These are phyloP conservation scores for Mycena floridula DNA, from an alignment of 768 basidiomycete genomes.

Conservation along the genomic window DNA sequence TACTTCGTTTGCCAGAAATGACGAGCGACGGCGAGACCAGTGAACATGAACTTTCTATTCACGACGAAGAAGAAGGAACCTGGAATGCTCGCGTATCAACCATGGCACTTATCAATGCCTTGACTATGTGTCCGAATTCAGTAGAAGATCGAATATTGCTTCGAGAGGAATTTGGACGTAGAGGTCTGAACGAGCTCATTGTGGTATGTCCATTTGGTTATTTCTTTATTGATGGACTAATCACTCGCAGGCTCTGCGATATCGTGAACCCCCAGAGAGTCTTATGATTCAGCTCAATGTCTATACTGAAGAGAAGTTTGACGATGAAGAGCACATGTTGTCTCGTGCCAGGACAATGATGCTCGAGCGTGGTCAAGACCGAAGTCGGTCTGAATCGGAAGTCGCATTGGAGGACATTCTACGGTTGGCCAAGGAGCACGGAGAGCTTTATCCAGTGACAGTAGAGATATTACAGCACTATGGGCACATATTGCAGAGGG, in stretches of 20 bases:
- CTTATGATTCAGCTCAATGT: constrained; percentile 77
- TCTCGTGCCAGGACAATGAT: constrained; percentile 45
- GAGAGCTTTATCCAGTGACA: constrained; percentile 56
- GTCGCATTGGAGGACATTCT: constrained; percentile 56
- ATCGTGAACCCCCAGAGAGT: constrained; percentile 68
- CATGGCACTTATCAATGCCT: constrained; percentile 74
- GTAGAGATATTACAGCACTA: constrained; percentile 56
- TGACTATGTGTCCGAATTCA: constrained; percentile 68
- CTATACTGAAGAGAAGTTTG: constrained; percentile 84
- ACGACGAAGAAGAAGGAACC: constrained; percentile 55
- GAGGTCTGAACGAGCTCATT: constrained; percentile 80
- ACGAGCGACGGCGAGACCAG: constrained; percentile 27
- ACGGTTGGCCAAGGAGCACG: constrained; percentile 51
- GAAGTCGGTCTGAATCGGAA: constrained; percentile 43
- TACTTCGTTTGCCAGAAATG: constrained; percentile 48
- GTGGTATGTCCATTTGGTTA: constrained; percentile 48
- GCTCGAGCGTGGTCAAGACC: constrained; percentile 21
- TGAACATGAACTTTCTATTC: constrained; percentile 24
- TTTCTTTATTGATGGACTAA: constrained; percentile 1
- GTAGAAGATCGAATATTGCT: constrained; percentile 76
- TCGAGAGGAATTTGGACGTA: constrained; percentile 75
- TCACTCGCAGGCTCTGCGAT: constrained; percentile 58
- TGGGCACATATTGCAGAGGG: constrained; percentile 48
- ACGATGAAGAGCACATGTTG: constrained; percentile 82
- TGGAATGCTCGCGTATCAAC: constrained; percentile 80